Conservation (phyloP, 768 basidiomycete genomes). For the Coprinopsis marcescibilis region DNA sequence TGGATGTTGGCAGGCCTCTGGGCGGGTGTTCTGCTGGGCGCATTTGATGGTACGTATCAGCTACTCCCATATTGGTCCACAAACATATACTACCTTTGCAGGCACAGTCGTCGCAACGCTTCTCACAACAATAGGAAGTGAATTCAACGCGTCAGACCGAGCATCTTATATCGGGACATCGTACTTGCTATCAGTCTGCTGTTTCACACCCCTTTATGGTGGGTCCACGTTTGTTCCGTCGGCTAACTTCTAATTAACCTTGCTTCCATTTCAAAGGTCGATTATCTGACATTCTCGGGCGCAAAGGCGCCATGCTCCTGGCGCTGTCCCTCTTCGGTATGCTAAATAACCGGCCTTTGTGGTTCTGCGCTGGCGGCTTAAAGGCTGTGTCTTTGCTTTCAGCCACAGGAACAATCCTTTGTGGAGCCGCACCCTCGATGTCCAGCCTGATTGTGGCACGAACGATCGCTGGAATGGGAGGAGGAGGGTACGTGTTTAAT, state of each 20-base stretch:
- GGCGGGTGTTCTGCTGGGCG: conserved; percentile 80
- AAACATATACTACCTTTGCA: conserved; percentile 21
- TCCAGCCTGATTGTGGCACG: conserved; percentile 72
- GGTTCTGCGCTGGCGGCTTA: conserved; percentile 12
- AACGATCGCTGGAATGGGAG: conserved; percentile 86
- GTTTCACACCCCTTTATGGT: conserved; percentile 89
- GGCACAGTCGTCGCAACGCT: conserved; percentile 87
- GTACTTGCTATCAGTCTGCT: conserved; percentile 83
- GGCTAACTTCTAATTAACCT: not conserved
- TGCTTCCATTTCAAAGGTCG: conserved; percentile 46
- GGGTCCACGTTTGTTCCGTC: conserved; percentile 17
- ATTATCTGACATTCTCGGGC: conserved; percentile 77
- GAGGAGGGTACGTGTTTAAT: conserved; percentile 65
- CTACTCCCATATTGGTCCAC: conserved; percentile 5
- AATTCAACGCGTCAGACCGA: conserved; percentile 74
- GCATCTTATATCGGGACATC: conserved; percentile 86
- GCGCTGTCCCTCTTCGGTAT: conserved; percentile 80
- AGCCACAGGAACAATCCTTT: conserved; percentile 81
- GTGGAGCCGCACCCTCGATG: conserved; percentile 88
- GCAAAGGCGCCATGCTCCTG: conserved; percentile 83
- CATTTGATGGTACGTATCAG: conserved; percentile 64
- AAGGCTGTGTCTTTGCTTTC: conserved; percentile 9
- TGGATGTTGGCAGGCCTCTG: conserved; percentile 78
- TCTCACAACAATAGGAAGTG: conserved; percentile 77
- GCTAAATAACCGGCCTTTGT: conserved; percentile 2